Evolutionary conservation across 2,329 filamentous ascomycete genomes (phyloP).

Genomic region (Fusarium burgessii): DNA sequence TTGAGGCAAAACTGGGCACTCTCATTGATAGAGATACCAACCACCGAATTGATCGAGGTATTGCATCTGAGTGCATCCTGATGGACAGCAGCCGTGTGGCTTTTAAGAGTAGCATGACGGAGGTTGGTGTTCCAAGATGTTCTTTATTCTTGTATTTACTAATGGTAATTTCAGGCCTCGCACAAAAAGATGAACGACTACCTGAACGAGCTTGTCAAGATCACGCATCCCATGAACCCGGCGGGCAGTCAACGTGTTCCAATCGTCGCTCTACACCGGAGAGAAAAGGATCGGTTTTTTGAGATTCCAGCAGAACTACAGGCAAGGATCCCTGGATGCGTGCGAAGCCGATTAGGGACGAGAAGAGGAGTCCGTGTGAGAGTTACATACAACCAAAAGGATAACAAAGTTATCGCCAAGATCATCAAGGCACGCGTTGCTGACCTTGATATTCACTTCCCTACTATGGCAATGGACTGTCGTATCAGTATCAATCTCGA

Average conservation of each 20-base stretch:
- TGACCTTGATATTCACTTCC: conserved; percentile 89
- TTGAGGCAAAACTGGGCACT: conserved; percentile 92
- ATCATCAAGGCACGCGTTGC: conserved; percentile 93
- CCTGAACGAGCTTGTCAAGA: conserved; percentile 76
- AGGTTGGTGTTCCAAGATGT: conserved; percentile 65
- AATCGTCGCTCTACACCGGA: conserved; percentile 84
- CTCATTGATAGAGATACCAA: conserved; percentile 80
- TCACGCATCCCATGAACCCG: conserved; percentile 68
- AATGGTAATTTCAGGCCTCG: conserved; percentile 67
- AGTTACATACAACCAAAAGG: conserved; percentile 81
- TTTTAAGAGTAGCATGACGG: conserved; percentile 92
- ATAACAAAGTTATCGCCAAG: conserved; percentile 76
- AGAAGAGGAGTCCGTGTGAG: conserved; percentile 63
- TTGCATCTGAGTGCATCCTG: conserved; percentile 78
- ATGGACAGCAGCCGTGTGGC: conserved; percentile 69
- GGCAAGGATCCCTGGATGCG: conserved; percentile 71
- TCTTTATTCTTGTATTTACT: conserved; percentile 12
- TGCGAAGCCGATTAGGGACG: conserved; percentile 68
- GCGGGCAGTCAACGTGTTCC: conserved; percentile 64
- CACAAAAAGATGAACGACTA: conserved; percentile 87
- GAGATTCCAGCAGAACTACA: conserved; percentile 73
- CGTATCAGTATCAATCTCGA: conserved; percentile 95
- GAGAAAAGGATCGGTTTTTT: conserved; percentile 86
- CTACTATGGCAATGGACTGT: conserved; percentile 83
- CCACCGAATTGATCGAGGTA: conserved; percentile 73